A percentile compares a stretch with the other conserved stretches of the same genome.
phyloP scores from a whole-genome alignment of 257 asterid species.

The Nicotiana undulata region DNA sequence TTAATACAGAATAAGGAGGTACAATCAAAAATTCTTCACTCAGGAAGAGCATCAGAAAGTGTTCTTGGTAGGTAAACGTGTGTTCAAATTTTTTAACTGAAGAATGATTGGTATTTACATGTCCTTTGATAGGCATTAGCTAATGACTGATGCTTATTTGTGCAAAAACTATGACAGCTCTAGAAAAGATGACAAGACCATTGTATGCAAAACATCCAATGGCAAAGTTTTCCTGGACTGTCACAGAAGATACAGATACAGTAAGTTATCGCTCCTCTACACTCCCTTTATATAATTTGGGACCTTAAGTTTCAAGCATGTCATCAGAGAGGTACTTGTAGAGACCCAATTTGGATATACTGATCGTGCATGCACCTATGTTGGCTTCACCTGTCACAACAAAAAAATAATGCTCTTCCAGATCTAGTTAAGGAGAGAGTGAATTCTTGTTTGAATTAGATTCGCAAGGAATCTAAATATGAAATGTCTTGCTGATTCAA shows the following conservation, averaged over 20 bases:
- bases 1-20: constrained; percentile 65
- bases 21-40: constrained; percentile 78
- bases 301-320: neutral
- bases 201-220: constrained; percentile 91
- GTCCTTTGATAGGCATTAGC: neutral
- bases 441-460: neutral
- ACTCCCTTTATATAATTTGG: neutral
- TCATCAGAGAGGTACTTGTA: neutral
- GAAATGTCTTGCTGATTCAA: neutral
- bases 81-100: neutral
- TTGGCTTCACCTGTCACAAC: neutral
- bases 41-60: constrained; percentile 68
- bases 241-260: constrained; percentile 83
- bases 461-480: neutral
- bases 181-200: constrained; percentile 76
- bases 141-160: constrained; percentile 3
- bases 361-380: neutral
- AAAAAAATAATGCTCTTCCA: neutral
- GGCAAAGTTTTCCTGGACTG: constrained; percentile 96
- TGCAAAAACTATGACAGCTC: constrained; percentile 37
- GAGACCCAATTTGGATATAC: neutral
- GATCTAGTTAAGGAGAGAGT: neutral
- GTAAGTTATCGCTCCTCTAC: constrained; percentile 32
- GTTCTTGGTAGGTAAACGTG: constrained; percentile 43
- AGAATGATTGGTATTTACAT: neutral